These are phyloP conservation scores for Saraca asoca DNA, from an alignment of 331 rosid species.

Conservation along the genomic window DNA sequence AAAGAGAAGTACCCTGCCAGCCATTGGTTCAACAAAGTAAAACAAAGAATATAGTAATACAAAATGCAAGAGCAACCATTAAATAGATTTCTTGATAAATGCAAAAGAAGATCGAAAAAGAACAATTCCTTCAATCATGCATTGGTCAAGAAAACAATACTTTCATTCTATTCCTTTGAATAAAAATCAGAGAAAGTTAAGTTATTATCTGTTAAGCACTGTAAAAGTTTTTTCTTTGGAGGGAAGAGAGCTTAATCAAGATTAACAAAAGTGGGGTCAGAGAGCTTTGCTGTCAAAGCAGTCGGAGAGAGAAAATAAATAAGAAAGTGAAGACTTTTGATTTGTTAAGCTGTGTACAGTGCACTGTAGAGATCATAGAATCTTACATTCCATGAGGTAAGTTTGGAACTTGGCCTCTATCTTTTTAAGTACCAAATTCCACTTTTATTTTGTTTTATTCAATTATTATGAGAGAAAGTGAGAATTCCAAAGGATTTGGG, in stretches of 20 bases:
- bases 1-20: slow-evolving; percentile 51
- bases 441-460: slow-evolving; percentile 30
- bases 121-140: slow-evolving; percentile 73
- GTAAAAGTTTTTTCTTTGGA: slow-evolving; percentile 30
- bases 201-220: slow-evolving; percentile 55
- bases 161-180: background rate
- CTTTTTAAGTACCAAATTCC: slow-evolving; percentile 46
- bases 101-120: slow-evolving; percentile 51
- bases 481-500: slow-evolving; percentile 57
- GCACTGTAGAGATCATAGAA: slow-evolving; percentile 33
- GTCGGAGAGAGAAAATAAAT: slow-evolving; percentile 26
- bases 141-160: slow-evolving; percentile 40
- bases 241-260: slow-evolving; percentile 6
- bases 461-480: slow-evolving; percentile 38
- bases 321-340: background rate
- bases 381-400: slow-evolving; percentile 53
- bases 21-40: slow-evolving; percentile 51
- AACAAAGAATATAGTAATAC: slow-evolving; percentile 47
- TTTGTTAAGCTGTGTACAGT: too few relatives aligned
- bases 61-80: slow-evolving; percentile 41
- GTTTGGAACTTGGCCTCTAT: slow-evolving; percentile 23
- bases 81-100: slow-evolving; percentile 53
- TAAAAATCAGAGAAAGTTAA: slow-evolving; percentile 44
- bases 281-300: slow-evolving; percentile 25
- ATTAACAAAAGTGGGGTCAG: slow-evolving; percentile 29